Base-by-base conservation (phyloP, 2,329 filamentous ascomycete genomes). In the Oidium heveae region DNA sequence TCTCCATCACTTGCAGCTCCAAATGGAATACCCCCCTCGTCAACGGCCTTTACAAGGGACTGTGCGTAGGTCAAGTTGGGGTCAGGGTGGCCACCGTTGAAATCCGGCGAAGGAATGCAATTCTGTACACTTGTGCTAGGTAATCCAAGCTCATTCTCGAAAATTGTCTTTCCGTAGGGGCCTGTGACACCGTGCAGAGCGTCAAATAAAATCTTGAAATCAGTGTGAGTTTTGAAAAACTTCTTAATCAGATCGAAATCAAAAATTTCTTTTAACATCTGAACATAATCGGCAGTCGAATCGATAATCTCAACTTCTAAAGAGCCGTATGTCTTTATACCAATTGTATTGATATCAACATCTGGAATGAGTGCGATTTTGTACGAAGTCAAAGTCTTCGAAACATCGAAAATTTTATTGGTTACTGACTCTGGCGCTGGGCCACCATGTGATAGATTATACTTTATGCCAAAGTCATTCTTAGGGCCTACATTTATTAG, bases 391-490 rank as follows among this genome's bases (percentile, higher is more conserved):
- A 98, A 75, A 59, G 76, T 80, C 76, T 95, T 96, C 62, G 89
- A 89, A 58, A 81, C 79, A 63, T 89, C 86, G 72, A 78, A 96
- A 68, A 98, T 96, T 74, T 94, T 94, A 79, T 98, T 93, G 61
- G 91, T 98, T 61, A 98, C 86, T 55, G 84, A 82, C 70, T 98
- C 91, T 56, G 91, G 91, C 55, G 91, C 91, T 46, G 91, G 91
- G 55, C 88, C 91, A 63, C 91, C 91, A 66, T 98, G 96, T 68
- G 86, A 75, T 57, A 98, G 75, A 75, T 98, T 98, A 78, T 98
- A 98, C 74, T 98, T 98, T 80, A 98, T 98, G 63, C 91, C 91
- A 64, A 98, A 98, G 71, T 98, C 91, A 67, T 91, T 84, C 62
- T 79, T 83, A 58, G 91, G 91, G 53, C 88, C 86, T 94, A 62